Conservation (phyloP, 768 basidiomycete genomes). For the Russula lepida region DNA sequence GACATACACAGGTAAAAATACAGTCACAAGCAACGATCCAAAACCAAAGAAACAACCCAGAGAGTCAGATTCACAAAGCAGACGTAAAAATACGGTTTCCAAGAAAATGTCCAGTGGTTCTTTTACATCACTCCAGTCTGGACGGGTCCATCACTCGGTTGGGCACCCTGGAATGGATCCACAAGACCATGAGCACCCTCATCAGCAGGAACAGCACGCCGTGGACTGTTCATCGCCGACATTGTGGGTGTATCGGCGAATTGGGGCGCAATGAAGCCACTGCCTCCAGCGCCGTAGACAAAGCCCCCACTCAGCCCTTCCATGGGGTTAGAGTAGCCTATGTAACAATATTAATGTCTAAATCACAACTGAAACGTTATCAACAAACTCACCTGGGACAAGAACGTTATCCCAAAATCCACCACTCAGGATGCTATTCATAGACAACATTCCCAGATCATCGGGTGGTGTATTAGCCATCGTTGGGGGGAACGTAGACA, state of each 20-base stretch:
- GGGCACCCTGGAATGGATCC: conserved; percentile 4
- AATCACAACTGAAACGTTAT: neutral
- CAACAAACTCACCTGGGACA: conserved; percentile 58
- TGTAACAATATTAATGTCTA: conserved; percentile 5
- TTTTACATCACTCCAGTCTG: conserved; percentile 5
- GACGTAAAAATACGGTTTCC: neutral
- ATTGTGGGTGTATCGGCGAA: conserved; percentile 50
- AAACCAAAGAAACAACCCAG: neutral
- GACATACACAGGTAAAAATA: conserved; percentile 7
- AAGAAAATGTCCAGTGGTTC: neutral
- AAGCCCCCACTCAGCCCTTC: conserved; percentile 82
- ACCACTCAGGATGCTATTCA: conserved; percentile 73
- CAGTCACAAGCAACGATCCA: neutral
- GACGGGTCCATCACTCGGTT: conserved; percentile 5
- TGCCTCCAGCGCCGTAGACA: conserved; percentile 76
- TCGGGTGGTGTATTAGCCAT: conserved; percentile 51
- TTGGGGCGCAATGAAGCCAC: conserved; percentile 72
- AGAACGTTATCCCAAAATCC: conserved; percentile 86
- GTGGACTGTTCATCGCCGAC: conserved; percentile 45
- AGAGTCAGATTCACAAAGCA: neutral
- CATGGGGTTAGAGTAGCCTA: conserved; percentile 72
- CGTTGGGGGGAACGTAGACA: conserved; percentile 82
- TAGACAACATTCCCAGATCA: conserved; percentile 48
- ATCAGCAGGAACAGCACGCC: conserved; percentile 20
- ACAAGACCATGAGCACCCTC: conserved; percentile 24